Conservation (phyloP, 2,329 filamentous ascomycete genomes). For the Drechslerella stenobrocha region DNA sequence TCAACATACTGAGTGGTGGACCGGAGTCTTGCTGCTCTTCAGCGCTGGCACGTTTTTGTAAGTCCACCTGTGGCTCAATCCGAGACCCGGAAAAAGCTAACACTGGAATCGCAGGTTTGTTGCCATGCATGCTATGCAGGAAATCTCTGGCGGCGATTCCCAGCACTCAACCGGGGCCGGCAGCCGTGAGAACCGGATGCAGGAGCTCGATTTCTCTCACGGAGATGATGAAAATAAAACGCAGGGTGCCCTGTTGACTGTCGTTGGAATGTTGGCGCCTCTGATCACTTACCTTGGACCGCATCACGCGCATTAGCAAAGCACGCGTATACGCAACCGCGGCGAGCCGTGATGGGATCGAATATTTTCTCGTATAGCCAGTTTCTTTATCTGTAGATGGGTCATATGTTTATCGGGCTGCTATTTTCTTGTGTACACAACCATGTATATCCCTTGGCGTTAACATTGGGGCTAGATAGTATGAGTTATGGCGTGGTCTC, state of each 20-base stretch:
- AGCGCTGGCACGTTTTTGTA: slow-evolving; percentile 94
- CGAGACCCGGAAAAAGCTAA: slow-evolving; percentile 49
- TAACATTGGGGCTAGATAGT: background rate
- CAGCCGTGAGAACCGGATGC: slow-evolving; percentile 56
- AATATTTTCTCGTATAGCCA: background rate
- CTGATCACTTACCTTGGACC: slow-evolving; percentile 44
- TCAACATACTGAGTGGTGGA: slow-evolving; percentile 67
- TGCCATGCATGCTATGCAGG: slow-evolving; percentile 97
- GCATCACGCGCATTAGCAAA: slow-evolving; percentile 40
- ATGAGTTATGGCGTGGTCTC: no score
- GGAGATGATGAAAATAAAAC: slow-evolving; percentile 50
- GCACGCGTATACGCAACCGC: background rate
- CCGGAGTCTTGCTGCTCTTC: slow-evolving; percentile 89
- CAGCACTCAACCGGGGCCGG: slow-evolving; percentile 24
- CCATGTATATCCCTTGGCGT: slow-evolving; percentile 2
- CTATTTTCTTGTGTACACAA: background rate
- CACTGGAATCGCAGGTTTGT: slow-evolving; percentile 69
- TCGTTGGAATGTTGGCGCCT: slow-evolving; percentile 34
- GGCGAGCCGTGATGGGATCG: slow-evolving; percentile 10
- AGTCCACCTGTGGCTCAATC: slow-evolving; percentile 56
- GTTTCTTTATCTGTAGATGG: background rate
- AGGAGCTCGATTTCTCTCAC: slow-evolving; percentile 50
- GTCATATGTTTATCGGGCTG: background rate
- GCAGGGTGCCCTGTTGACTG: slow-evolving; percentile 36
- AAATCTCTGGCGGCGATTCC: slow-evolving; percentile 55